A percentile compares a stretch with the other conserved stretches of the same genome.
phyloP scores from a whole-genome alignment of 805 yeast species.

The Wickerhamomyces mucosus region DNA sequence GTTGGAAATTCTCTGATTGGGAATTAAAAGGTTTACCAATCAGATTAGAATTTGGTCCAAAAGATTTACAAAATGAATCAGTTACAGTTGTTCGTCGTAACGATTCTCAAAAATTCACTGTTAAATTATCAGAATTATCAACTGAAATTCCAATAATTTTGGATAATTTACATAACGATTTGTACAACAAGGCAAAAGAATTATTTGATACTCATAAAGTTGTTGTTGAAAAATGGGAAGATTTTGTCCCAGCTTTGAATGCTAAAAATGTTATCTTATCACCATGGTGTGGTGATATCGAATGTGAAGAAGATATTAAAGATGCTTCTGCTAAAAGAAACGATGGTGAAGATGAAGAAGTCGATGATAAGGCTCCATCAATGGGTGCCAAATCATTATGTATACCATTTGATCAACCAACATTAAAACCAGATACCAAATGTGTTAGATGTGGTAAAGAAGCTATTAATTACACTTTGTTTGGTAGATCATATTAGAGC shows the following conservation, averaged over 20 bases:
- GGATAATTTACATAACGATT: slow-evolving; percentile 69
- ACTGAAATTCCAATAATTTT: slow-evolving; percentile 62
- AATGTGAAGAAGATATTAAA: slow-evolving; percentile 96
- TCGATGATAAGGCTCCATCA: slow-evolving; percentile 92
- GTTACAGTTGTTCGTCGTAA: slow-evolving; percentile 92
- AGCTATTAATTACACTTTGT: slow-evolving; percentile 85
- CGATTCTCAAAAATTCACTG: slow-evolving; percentile 62
- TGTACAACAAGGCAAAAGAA: slow-evolving; percentile 72
- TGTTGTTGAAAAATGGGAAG: slow-evolving; percentile 74
- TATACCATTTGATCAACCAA: slow-evolving; percentile 91
- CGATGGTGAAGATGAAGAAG: slow-evolving; percentile 78
- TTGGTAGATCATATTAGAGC: slow-evolving; percentile 85
- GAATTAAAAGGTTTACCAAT: slow-evolving; percentile 95
- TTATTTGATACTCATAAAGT: slow-evolving; percentile 80
- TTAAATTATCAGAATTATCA: slow-evolving; percentile 58
- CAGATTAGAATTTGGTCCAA: slow-evolving; percentile 94
- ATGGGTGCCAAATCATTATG: slow-evolving; percentile 99
- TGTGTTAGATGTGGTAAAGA: slow-evolving; percentile 77
- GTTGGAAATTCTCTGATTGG: slow-evolving; percentile 97
- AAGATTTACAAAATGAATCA: slow-evolving; percentile 73
- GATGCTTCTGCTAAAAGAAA: slow-evolving; percentile 72
- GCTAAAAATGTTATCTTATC: slow-evolving; percentile 82
- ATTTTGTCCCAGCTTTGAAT: slow-evolving; percentile 88
- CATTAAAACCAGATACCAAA: slow-evolving; percentile 64
- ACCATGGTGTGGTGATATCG: slow-evolving; percentile 96